Evolutionary conservation across 1,284 basidiomycete genomes (phyloP).

Genomic region (Malassezia japonica): DNA sequence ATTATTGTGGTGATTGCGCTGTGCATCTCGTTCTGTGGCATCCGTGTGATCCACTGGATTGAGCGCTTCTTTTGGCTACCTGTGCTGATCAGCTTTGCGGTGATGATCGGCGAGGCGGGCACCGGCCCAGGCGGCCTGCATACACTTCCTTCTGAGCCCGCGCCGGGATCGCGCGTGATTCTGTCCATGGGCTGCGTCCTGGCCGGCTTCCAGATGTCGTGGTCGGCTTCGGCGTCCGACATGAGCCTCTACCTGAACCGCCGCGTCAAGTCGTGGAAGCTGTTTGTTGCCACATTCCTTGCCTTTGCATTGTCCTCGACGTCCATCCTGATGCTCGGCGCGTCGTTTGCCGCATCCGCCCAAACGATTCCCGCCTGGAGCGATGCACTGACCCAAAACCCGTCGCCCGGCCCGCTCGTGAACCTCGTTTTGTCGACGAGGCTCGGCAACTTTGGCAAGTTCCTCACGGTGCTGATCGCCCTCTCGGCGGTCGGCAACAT

Average conservation of each 20-base stretch:
- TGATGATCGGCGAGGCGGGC: slow-evolving; percentile 54
- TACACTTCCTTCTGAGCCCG: slow-evolving; percentile 51
- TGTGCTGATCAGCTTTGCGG: slow-evolving; percentile 60
- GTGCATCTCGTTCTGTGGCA: slow-evolving; percentile 69
- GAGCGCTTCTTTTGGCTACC: slow-evolving; percentile 68
- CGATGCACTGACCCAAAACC: slow-evolving; percentile 18
- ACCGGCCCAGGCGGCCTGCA: slow-evolving; percentile 54
- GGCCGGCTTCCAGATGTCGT: slow-evolving; percentile 55
- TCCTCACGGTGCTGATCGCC: slow-evolving; percentile 71
- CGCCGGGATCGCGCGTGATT: slow-evolving; percentile 50
- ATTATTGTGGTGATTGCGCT: slow-evolving; percentile 70
- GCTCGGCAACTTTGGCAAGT: slow-evolving; percentile 65
- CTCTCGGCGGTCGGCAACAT: slow-evolving; percentile 69
- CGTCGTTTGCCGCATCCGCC: slow-evolving; percentile 54
- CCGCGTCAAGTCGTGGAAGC: slow-evolving; percentile 51
- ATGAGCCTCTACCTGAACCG: slow-evolving; percentile 50
- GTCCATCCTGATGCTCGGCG: slow-evolving; percentile 57
- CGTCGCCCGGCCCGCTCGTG: slow-evolving; percentile 60
- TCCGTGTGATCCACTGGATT: slow-evolving; percentile 61
- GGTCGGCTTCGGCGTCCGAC: slow-evolving; percentile 50
- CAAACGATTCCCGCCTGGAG: slow-evolving; percentile 55
- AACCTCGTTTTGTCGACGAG: slow-evolving; percentile 62
- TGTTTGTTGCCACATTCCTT: slow-evolving; percentile 57
- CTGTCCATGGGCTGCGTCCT: slow-evolving; percentile 56
- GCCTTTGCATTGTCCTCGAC: slow-evolving; percentile 56